Base-by-base conservation (phyloP, 176 grass and related monocot genomes). In the Carex parvula region DNA sequence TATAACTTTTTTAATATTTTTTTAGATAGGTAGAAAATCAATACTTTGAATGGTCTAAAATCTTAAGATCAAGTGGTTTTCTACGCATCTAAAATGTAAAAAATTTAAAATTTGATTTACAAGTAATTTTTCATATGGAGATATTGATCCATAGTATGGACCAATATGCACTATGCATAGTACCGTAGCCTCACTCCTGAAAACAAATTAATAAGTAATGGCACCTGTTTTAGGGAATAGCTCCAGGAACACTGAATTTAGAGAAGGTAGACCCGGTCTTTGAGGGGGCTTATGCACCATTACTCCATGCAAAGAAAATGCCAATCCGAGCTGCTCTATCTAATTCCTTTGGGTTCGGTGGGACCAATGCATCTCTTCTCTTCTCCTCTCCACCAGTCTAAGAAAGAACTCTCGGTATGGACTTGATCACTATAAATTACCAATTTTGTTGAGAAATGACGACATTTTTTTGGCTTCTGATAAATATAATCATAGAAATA, bases 321-420 rank as follows among this genome's bases (percentile, higher is more conserved):
- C 79, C 75, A 41, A 95, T 93, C 68, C 86, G 88, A 85, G 95
- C 88, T 0, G 92, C 86, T 44, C 87, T 98, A 60, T 95, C 95
- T 1, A 98, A 98, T 39, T 98, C 95, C 5, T 98, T 95, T 18
- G 92, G 95, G 15, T 98, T 95, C 29, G 95, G 95, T 81, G 95
- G 95, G 85, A 98, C 92, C 24, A 98, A 95, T 81, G 84, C 95
- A 1, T 90, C 95, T 5, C 86, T 95, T 35, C 84, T 98, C 89
- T 5, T 65, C 44, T 82, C 79, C 79, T n/a, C 54, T 30, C 48
- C 48, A 55, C 30, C 79, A 82, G 13, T 52, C 6, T 65, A 39
- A 82, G 60, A 59, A 60, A n/a, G 0, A 61, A 80, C 26, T 80
- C 32, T 18, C 21, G 32, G 57, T 26, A 37, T n/a, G 7, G 4